Percentiles rank a stretch among this genome's conserved stretches.
Conservation (phyloP, 805 yeast species). For the Wickerhamiella occidentalis region DNA sequence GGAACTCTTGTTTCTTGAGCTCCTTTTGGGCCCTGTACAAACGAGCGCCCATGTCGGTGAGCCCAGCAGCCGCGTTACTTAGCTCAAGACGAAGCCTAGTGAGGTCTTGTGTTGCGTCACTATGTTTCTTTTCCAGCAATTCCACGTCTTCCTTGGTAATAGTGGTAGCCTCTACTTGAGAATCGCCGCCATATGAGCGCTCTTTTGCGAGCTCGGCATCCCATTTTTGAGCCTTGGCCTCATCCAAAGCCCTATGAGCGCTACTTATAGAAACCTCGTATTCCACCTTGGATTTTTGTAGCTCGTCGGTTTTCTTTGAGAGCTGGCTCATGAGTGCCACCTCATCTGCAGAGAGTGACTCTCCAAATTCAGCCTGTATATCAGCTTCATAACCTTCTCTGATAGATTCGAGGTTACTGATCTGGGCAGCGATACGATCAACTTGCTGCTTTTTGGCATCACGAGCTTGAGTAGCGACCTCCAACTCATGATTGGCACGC, state of each 20-base stretch:
- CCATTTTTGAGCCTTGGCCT: constrained; percentile 3
- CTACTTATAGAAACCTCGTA: neutral
- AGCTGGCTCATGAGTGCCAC: neutral
- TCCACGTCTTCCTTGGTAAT: neutral
- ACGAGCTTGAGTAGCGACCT: neutral
- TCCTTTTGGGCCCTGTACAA: neutral
- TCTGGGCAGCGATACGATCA: neutral
- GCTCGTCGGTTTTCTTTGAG: neutral
- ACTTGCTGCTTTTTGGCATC: neutral
- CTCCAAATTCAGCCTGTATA: neutral
- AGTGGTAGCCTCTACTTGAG: neutral
- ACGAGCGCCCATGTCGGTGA: constrained; percentile 1
- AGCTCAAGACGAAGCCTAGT: neutral
- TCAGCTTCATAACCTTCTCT: neutral
- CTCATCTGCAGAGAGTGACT: neutral
- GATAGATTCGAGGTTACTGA: neutral
- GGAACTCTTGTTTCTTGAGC: constrained; percentile 2
- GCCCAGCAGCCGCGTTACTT: neutral
- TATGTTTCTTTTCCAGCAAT: neutral
- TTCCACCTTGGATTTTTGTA: neutral
- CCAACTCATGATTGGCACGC: neutral
- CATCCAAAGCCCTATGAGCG: neutral
- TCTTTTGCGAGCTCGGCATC: constrained; percentile 2
- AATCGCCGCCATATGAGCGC: neutral
- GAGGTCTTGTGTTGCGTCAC: neutral